Evolutionary conservation across 2,329 filamentous ascomycete species (phyloP).

Genomic region (Arthrobotrys entomopaga): DNA sequence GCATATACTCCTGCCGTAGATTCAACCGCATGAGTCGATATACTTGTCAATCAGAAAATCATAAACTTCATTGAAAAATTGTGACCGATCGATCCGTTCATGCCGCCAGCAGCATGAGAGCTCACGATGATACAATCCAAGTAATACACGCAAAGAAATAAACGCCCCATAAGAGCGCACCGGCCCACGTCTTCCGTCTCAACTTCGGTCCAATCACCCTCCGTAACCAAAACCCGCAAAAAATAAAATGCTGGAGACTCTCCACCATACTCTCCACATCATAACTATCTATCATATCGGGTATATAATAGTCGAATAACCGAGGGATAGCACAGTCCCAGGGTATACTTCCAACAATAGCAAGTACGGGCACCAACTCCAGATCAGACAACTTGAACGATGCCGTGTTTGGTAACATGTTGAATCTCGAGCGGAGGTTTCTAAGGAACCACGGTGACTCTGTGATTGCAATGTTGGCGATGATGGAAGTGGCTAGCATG

Average conservation of each 20-base stretch:
- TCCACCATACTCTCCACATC: slow-evolving; percentile 8
- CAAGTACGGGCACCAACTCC: slow-evolving; percentile 16
- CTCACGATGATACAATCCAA: slow-evolving; percentile 1
- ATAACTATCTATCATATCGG: slow-evolving; percentile 20
- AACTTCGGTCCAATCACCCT: neutral
- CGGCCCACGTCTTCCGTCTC: neutral
- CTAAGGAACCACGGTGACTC: neutral
- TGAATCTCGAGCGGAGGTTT: neutral
- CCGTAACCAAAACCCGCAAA: slow-evolving; percentile 20
- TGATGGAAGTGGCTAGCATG: neutral
- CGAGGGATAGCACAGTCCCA: slow-evolving; percentile 31
- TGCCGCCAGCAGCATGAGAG: slow-evolving; percentile 2
- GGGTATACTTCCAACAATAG: slow-evolving; percentile 10
- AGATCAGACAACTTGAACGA: slow-evolving; percentile 16
- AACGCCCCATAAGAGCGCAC: slow-evolving; percentile 1
- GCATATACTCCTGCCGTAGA: too few relatives aligned
- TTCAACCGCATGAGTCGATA: too few relatives aligned
- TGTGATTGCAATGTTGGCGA: slow-evolving; percentile 3
- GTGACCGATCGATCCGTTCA: too few relatives aligned
- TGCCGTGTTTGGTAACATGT: neutral
- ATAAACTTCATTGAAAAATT: too few relatives aligned
- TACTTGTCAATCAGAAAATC: too few relatives aligned
- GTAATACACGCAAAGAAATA: slow-evolving; percentile 13
- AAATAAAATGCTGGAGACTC: slow-evolving; percentile 7
- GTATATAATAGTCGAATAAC: slow-evolving; percentile 7